phyloP scores from a whole-genome alignment of 2,329 filamentous ascomycete species.

The Diaporthe ampelina region DNA sequence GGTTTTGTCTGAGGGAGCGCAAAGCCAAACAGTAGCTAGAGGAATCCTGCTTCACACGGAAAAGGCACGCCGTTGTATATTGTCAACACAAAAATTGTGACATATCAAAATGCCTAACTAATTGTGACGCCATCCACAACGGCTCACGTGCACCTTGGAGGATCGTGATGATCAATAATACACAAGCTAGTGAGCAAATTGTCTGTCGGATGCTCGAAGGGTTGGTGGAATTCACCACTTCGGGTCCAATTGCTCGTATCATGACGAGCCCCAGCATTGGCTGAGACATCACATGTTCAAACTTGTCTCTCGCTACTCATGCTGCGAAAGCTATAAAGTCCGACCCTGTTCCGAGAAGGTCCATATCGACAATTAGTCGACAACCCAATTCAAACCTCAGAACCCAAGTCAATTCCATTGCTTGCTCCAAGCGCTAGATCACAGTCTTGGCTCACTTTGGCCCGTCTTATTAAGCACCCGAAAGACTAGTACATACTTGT shows the following conservation, averaged over 20 bases:
- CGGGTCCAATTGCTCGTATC: not conserved
- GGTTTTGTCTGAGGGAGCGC: too few relatives aligned
- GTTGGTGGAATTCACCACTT: too few relatives aligned
- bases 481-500: not conserved
- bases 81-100: not conserved
- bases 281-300: conserved; percentile 1
- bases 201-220: not conserved
- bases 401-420: not conserved
- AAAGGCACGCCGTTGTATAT: not conserved
- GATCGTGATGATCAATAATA: not conserved
- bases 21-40: not conserved
- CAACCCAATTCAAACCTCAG: not conserved
- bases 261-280: not conserved
- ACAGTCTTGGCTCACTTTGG: not conserved
- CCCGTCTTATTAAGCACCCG: not conserved
- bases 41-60: not conserved
- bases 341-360: too few relatives aligned
- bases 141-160: not conserved
- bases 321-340: not conserved
- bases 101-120: not conserved
- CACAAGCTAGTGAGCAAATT: not conserved
- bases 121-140: not conserved
- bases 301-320: not conserved
- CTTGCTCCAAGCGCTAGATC: not conserved
- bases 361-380: not conserved